These are phyloP conservation scores for Alternaria conjuncta DNA, from an alignment of 2,329 filamentous ascomycete genomes.

Conservation along the genomic window DNA sequence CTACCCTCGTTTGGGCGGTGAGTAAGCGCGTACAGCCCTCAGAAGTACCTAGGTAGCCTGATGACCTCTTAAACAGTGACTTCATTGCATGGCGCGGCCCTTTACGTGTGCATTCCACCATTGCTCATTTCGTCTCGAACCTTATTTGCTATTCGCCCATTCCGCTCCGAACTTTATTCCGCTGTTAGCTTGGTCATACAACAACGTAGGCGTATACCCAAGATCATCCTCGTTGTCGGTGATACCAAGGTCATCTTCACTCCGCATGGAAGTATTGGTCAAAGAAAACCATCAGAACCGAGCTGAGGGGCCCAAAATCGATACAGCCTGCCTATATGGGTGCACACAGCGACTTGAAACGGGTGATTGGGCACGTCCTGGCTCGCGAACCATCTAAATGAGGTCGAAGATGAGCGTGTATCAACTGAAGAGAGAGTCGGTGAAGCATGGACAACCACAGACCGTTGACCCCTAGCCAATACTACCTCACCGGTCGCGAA, in stretches of 20 bases:
- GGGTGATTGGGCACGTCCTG: background rate
- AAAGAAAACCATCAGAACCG: background rate
- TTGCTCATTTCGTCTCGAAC: background rate
- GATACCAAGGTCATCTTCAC: background rate
- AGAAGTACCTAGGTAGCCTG: background rate
- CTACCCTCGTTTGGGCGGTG: background rate
- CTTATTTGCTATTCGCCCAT: background rate
- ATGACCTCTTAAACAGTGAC: background rate
- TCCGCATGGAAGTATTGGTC: background rate
- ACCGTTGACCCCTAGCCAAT: background rate
- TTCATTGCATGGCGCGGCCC: background rate
- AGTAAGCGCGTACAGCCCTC: background rate
- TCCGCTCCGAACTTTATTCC: background rate
- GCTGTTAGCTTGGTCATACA: background rate
- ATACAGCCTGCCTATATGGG: background rate
- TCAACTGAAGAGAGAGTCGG: background rate
- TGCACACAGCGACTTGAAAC: background rate
- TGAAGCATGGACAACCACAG: background rate
- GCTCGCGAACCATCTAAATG: background rate
- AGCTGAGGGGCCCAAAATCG: background rate
- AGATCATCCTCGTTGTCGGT: background rate
- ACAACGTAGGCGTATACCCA: background rate
- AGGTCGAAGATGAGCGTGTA: background rate
- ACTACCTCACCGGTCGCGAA: background rate
- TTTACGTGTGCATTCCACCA: background rate